Conservation (phyloP, 202 grass and related monocot genomes). For the Tripidium arundinaceum region DNA sequence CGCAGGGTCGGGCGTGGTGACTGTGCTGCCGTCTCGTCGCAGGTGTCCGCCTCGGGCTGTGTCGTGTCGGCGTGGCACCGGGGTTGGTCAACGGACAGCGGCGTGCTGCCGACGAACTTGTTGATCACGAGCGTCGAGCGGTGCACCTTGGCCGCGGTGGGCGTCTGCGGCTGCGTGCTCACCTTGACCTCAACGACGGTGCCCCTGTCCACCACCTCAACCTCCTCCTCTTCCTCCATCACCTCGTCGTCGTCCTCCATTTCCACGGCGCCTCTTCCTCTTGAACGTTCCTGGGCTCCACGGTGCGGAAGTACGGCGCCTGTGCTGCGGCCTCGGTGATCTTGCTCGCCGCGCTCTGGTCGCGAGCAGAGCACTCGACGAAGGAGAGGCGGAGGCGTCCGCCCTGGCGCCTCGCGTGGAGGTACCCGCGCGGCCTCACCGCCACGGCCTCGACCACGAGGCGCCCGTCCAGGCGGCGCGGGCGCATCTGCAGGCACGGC, state of each 20-base stretch:
- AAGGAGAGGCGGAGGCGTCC: slow-evolving; percentile 72
- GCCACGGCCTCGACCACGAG: slow-evolving; percentile 66
- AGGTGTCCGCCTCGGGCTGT: no score
- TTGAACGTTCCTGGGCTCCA: slow-evolving; percentile 21
- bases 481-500: slow-evolving; percentile 65
- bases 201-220: slow-evolving; percentile 84
- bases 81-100: slow-evolving; percentile 19
- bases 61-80: no score
- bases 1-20: no score
- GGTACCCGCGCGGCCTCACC: slow-evolving; percentile 68
- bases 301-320: slow-evolving; percentile 13
- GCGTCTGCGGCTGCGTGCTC: slow-evolving; percentile 61
- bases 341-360: slow-evolving; percentile 1
- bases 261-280: slow-evolving; percentile 30
- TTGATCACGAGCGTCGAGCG: slow-evolving; percentile 83
- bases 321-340: neutral
- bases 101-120: slow-evolving; percentile 89
- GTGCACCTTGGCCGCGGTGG: slow-evolving; percentile 43
- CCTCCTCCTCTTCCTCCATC: slow-evolving; percentile 55
- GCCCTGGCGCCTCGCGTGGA: slow-evolving; percentile 51
- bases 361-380: slow-evolving; percentile 48
- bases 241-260: slow-evolving; percentile 33
- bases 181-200: slow-evolving; percentile 89
- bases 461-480: slow-evolving; percentile 56
- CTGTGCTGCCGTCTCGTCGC: no score